Conservation (phyloP, 306 rosid species). For the Acacia melanoxylon region DNA sequence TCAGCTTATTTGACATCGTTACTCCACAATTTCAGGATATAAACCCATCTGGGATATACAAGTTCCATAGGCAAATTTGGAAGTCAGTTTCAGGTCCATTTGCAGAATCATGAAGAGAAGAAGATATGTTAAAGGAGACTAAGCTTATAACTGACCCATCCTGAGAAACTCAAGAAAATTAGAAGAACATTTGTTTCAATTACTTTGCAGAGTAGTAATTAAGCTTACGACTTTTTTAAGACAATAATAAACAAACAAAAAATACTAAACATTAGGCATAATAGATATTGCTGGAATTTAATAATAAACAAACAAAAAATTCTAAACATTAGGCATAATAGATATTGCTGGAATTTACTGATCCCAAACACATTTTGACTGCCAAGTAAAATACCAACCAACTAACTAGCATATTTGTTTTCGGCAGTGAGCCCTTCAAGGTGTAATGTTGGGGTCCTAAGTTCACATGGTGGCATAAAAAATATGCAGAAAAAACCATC, state of each 20-base stretch:
- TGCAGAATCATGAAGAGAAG: neutral
- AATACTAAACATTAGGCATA: neutral
- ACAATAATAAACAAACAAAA: neutral
- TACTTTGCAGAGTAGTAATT: neutral
- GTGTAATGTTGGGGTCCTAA: neutral
- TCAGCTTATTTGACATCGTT: neutral
- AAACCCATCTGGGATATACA: neutral
- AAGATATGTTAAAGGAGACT: neutral
- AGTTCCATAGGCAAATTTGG: neutral
- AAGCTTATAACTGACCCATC: neutral
- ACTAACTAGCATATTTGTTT: neutral
- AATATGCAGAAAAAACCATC: neutral
- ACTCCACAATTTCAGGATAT: neutral
- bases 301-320: no score
- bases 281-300: neutral
- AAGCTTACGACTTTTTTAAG: neutral
- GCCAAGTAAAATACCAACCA: neutral
- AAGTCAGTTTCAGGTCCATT: neutral
- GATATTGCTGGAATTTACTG: neutral
- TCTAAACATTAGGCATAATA: neutral
- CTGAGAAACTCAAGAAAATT: neutral
- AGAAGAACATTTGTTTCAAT: neutral
- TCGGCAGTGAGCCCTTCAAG: neutral
- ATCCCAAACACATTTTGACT: neutral
- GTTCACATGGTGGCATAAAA: neutral